phyloP scores from a whole-genome alignment of 768 basidiomycete genomes.

The Lactarius tabidus region DNA sequence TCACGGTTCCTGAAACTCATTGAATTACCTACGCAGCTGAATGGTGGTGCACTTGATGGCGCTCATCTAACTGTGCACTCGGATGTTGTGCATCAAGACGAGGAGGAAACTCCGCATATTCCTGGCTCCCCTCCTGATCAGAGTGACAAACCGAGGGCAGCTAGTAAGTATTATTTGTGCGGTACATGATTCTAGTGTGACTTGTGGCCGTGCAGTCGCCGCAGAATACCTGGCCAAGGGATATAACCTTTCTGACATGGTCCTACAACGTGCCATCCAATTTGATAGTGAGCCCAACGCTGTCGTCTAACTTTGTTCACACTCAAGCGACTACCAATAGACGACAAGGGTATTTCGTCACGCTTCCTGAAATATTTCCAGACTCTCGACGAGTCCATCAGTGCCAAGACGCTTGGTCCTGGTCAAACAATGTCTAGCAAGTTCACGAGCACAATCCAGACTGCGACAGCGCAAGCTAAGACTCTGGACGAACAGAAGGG shows the following conservation, averaged over 20 bases:
- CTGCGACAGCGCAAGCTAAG: constrained; percentile 65
- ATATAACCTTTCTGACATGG: constrained; percentile 72
- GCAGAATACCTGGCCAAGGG: constrained; percentile 94
- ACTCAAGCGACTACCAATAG: constrained; percentile 33
- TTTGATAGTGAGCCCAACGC: constrained; percentile 51
- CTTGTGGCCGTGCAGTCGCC: constrained; percentile 49
- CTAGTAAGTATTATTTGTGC: constrained; percentile 47
- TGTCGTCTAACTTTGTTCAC: not conserved
- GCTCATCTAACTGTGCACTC: constrained; percentile 66
- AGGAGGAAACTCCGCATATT: constrained; percentile 41
- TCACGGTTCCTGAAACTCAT: not conserved
- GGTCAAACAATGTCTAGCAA: constrained; percentile 78
- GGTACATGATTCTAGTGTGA: not conserved
- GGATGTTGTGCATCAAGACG: constrained; percentile 55
- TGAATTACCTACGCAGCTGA: constrained; percentile 41
- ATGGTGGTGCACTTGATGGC: constrained; percentile 76
- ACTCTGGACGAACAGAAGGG: constrained; percentile 82
- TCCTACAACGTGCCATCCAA: constrained; percentile 77
- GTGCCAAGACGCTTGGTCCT: constrained; percentile 67
- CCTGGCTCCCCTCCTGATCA: constrained; percentile 56
- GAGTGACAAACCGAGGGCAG: constrained; percentile 87
- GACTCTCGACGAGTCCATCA: constrained; percentile 64
- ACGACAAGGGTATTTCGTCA: constrained; percentile 82
- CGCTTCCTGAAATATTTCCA: constrained; percentile 80
- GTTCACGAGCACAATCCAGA: constrained; percentile 56